phyloP scores from a whole-genome alignment of 2,329 filamentous ascomycete species.

The Talaromyces sp. region DNA sequence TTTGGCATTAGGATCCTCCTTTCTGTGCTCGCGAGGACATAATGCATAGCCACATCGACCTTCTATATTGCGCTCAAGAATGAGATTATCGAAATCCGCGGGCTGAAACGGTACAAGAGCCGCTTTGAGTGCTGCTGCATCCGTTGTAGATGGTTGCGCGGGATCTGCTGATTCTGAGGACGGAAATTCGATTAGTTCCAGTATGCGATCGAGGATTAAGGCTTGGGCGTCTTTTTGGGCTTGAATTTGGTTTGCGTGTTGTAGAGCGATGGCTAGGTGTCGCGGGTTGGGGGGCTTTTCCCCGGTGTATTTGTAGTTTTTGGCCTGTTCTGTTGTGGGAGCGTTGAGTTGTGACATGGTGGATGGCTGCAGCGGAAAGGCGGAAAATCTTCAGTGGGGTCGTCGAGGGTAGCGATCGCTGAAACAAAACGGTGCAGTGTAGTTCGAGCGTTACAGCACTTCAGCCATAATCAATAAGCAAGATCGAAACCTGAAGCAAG shows the following conservation, averaged over 20 bases:
- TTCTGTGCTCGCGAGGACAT: slow-evolving; percentile 65
- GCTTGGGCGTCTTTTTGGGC: slow-evolving; percentile 75
- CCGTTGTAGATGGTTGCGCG: slow-evolving; percentile 55
- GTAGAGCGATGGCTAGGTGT: slow-evolving; percentile 64
- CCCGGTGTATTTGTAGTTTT: slow-evolving; percentile 32
- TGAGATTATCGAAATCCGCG: slow-evolving; percentile 81
- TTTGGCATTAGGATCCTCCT: slow-evolving; percentile 57
- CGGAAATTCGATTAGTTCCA: slow-evolving; percentile 68
- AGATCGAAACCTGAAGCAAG: neutral
- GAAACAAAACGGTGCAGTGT: neutral
- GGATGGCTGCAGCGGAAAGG: neutral
- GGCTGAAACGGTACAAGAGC: slow-evolving; percentile 75
- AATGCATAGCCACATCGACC: slow-evolving; percentile 79
- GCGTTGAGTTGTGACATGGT: slow-evolving; percentile 5
- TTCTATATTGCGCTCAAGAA: slow-evolving; percentile 84
- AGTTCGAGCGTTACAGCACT: neutral
- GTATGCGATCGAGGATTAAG: slow-evolving; percentile 68
- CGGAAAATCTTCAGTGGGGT: neutral
- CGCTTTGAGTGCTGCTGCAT: slow-evolving; percentile 64
- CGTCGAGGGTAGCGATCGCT: neutral
- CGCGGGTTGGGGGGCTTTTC: slow-evolving; percentile 38
- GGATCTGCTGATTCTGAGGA: slow-evolving; percentile 52
- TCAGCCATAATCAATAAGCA: neutral
- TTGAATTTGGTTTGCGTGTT: slow-evolving; percentile 80
- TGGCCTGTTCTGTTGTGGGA: slow-evolving; percentile 23